A percentile compares a stretch with the other conserved stretches of the same genome.
Evolutionary conservation across 495 filamentous ascomycete genomes (phyloP).

Genomic region (Penicillium argentinense): DNA sequence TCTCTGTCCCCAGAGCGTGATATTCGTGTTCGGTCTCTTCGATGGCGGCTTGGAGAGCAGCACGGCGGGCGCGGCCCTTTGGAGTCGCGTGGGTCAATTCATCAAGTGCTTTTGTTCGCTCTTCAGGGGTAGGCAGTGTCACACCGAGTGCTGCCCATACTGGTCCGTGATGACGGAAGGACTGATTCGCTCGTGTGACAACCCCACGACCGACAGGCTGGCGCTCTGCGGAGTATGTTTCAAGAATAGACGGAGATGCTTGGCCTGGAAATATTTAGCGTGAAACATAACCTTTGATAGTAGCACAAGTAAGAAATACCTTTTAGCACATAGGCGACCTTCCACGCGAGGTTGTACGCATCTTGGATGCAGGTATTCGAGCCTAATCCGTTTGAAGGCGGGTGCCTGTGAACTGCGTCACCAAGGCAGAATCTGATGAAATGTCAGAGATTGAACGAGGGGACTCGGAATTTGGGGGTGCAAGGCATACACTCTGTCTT

Average conservation of each 20-base stretch:
- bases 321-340: conserved; percentile 48
- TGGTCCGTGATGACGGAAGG: conserved; percentile 42
- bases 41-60: conserved; percentile 31
- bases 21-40: conserved; percentile 45
- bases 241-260: conserved; percentile 40
- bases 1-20: conserved; percentile 49
- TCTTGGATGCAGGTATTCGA: conserved; percentile 57
- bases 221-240: conserved; percentile 46
- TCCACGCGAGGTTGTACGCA: conserved; percentile 57
- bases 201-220: conserved; percentile 50
- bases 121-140: conserved; percentile 24
- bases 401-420: conserved; percentile 54
- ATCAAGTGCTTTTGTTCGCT: conserved; percentile 27
- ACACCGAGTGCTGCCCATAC: conserved; percentile 50
- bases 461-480: not conserved
- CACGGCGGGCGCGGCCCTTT: conserved; percentile 34
- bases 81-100: conserved; percentile 33
- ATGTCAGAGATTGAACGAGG: conserved; percentile 40
- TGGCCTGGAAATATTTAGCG: conserved; percentile 21
- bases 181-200: conserved; percentile 50
- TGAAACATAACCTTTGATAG: conserved; percentile 20
- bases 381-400: conserved; percentile 51
- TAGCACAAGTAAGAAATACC: conserved; percentile 30
- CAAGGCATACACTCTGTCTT: conserved; percentile 31
- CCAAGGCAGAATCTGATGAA: conserved; percentile 49